Conservation (phyloP, 2,329 filamentous ascomycete species). For the Arthrobotrys sphaeroides region DNA sequence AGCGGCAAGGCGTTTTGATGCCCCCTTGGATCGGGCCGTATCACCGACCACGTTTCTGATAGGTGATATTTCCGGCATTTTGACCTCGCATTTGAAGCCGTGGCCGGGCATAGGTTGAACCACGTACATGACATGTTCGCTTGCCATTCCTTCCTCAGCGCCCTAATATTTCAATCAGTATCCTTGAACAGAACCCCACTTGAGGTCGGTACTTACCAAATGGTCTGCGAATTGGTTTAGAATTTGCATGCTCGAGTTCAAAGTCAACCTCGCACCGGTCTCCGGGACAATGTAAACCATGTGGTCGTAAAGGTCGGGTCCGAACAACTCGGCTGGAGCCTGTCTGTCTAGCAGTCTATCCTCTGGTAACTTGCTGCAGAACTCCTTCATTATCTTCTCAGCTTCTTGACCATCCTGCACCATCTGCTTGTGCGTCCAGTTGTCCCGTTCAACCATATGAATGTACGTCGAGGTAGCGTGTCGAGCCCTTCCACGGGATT, state of each 20-base stretch:
- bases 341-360: conserved; percentile 71
- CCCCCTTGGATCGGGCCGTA: conserved; percentile 73
- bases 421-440: conserved; percentile 69
- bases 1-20: conserved; percentile 87
- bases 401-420: conserved; percentile 70
- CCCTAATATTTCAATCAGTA: conserved; percentile 9
- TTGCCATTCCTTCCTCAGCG: conserved; percentile 20
- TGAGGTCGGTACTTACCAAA: conserved; percentile 63
- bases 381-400: conserved; percentile 73
- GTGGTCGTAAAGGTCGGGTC: conserved; percentile 23
- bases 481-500: conserved; percentile 87
- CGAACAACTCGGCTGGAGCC: conserved; percentile 18
- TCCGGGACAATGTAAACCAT: conserved; percentile 68
- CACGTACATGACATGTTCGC: conserved; percentile 37
- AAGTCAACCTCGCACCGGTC: conserved; percentile 79
- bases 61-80: conserved; percentile 78
- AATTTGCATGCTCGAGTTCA: conserved; percentile 69
- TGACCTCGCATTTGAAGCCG: conserved; percentile 78
- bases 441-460: conserved; percentile 80
- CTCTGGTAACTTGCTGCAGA: conserved; percentile 77
- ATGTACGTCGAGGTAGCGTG: conserved; percentile 80
- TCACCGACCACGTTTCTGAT: conserved; percentile 73
- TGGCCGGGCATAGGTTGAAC: conserved; percentile 26
- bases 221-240: conserved; percentile 78
- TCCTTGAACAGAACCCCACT: neutral